Evolutionary conservation across 2,329 filamentous ascomycete species (phyloP), one percentile per base, ranked within the genome.

Genomic region (Xylariaceae sp.): DNA sequence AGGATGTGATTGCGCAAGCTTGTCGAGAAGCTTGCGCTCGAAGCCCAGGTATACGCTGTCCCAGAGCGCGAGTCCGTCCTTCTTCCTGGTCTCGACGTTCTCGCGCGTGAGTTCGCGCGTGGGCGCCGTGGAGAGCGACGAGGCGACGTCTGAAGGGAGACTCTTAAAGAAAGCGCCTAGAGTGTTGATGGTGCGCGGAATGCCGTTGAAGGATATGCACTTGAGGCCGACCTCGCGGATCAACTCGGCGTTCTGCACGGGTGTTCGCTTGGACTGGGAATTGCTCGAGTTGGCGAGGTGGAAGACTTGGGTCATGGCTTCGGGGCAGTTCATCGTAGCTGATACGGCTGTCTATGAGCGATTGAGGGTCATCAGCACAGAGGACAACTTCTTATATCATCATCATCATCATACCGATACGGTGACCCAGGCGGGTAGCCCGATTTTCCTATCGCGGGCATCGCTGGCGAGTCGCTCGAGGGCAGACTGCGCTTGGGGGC

Each of bases 241-340:
- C 56, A 90, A 79, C 71, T 91, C 88, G 60, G 88, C 89, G 29
- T 83, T 79, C 23, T 79, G 76, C 2, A 82, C 75, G 12, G 75
- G 70, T 29, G 65, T 65, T 49, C 67, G 60, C 53, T 12, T 49
- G 40, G 46, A 26, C 6, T 7, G 23, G 2, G 55, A 28, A 44
- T 53, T 39, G 29, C 60, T 21, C 21, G 61, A 31, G 63, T 77
- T 73, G 9, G 82, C 81, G 28, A 83, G 73, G 53, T 80, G 69
- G 74, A 86, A 87, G 11, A 93, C 82, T 19, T 82, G 75, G 3
- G 84, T 76, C 63, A 94, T 83, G 3, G 90, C 89, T 55, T 90
- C 88, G 21, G 91, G 91, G 1, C 90, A 92, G 78, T 96, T 95
- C 79, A 95, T 86, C 1, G 91, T 95, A 77, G 94, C 90, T 1